These are phyloP conservation scores for Tolypocladium pustulatum DNA, from an alignment of 2,329 filamentous ascomycete genomes.

Conservation along the genomic window DNA sequence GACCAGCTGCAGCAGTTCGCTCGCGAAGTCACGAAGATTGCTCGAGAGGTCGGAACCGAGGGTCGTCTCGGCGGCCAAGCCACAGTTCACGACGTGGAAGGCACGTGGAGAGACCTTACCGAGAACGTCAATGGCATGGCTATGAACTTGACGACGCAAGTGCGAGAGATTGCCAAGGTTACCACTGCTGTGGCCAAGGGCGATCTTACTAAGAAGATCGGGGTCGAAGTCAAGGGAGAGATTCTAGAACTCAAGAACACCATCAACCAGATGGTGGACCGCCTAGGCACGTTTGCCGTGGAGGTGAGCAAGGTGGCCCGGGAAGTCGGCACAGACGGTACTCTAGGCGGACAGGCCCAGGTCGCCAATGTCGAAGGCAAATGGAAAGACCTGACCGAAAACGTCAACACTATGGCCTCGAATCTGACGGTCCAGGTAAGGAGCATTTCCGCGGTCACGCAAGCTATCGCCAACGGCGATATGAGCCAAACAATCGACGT, in stretches of 20 bases:
- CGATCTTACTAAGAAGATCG: slow-evolving; percentile 92
- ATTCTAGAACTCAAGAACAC: slow-evolving; percentile 93
- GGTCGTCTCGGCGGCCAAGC: slow-evolving; percentile 90
- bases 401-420: slow-evolving; percentile 68
- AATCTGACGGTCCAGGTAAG: slow-evolving; percentile 68
- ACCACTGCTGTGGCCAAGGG: slow-evolving; percentile 91
- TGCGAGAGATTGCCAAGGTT: slow-evolving; percentile 93
- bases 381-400: slow-evolving; percentile 93
- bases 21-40: slow-evolving; percentile 92
- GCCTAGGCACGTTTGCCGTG: slow-evolving; percentile 88
- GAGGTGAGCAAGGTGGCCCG: slow-evolving; percentile 93
- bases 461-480: slow-evolving; percentile 90
- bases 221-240: slow-evolving; percentile 86
- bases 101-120: slow-evolving; percentile 93
- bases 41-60: slow-evolving; percentile 92
- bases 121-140: slow-evolving; percentile 98
- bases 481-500: slow-evolving; percentile 95
- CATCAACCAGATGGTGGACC: slow-evolving; percentile 98
- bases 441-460: slow-evolving; percentile 87
- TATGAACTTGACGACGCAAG: slow-evolving; percentile 94
- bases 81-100: slow-evolving; percentile 90
- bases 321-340: slow-evolving; percentile 93
- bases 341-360: slow-evolving; percentile 84
- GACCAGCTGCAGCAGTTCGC: slow-evolving; percentile 96
- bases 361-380: slow-evolving; percentile 94